Percentiles rank a stretch among this genome's conserved stretches.
Conservation (phyloP, 2,329 filamentous ascomycete species). For the Ophiocordyceps sinensis region DNA sequence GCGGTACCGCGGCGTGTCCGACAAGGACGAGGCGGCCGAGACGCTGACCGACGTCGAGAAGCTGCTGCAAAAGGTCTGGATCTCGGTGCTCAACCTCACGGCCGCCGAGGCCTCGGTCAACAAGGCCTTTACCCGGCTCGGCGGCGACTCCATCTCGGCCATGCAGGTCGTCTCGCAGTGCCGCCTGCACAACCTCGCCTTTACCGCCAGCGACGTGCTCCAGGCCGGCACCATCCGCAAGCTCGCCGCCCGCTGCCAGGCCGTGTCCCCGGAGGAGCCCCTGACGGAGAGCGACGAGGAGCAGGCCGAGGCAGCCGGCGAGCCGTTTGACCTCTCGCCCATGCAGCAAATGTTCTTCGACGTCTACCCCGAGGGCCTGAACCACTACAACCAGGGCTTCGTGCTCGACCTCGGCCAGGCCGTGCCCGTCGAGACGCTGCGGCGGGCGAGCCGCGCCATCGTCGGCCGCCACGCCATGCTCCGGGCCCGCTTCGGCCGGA, state of each 20-base stretch:
- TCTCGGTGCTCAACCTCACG: slow-evolving; percentile 22
- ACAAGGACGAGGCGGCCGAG: not conserved
- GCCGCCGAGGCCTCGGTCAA: slow-evolving; percentile 13
- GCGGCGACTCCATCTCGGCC: slow-evolving; percentile 12
- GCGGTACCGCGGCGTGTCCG: not conserved
- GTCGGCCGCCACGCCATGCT: slow-evolving; percentile 20
- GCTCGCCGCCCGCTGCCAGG: slow-evolving; percentile 6
- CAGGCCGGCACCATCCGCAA: slow-evolving; percentile 13
- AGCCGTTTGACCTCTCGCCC: slow-evolving; percentile 25
- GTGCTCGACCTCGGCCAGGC: slow-evolving; percentile 15
- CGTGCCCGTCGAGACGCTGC: slow-evolving; percentile 5
- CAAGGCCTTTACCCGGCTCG: slow-evolving; percentile 22
- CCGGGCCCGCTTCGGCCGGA: slow-evolving; percentile 14
- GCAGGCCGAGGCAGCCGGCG: slow-evolving; percentile 8
- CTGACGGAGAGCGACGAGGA: not conserved
- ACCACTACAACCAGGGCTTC: slow-evolving; percentile 32
- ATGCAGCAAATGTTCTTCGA: slow-evolving; percentile 29
- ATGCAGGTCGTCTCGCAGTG: slow-evolving; percentile 25
- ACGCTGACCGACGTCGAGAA: slow-evolving; percentile 1
- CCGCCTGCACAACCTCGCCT: slow-evolving; percentile 11
- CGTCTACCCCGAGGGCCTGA: slow-evolving; percentile 12
- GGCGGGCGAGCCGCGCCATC: slow-evolving; percentile 9
- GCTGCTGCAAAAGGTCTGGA: slow-evolving; percentile 17
- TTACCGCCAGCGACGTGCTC: slow-evolving; percentile 18
- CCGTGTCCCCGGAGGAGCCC: not conserved